phyloP scores from a whole-genome alignment of 495 filamentous ascomycete species.

The Hypomontagnella submonticulosa region DNA sequence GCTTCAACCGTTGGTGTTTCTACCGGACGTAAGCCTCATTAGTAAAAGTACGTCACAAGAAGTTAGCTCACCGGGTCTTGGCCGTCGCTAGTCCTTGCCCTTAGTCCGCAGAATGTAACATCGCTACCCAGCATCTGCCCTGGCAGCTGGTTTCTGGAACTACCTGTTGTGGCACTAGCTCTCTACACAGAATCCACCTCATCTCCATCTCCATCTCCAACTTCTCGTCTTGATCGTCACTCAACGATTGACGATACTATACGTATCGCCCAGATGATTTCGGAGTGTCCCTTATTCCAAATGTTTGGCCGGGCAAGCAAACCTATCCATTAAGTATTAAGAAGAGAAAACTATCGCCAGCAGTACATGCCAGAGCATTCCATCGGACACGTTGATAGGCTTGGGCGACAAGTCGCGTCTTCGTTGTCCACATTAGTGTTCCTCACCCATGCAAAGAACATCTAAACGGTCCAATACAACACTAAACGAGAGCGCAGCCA shows the following conservation, averaged over 20 bases:
- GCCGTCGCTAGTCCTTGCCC: conserved; percentile 1
- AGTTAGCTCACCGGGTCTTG: conserved; percentile 19
- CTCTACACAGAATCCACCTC: neutral
- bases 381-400: conserved; percentile 16
- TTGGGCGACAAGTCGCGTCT: neutral
- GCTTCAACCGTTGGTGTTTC: neutral
- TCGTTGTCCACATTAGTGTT: conserved; percentile 3
- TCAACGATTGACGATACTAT: neutral
- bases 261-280: conserved; percentile 2
- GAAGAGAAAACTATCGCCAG: conserved; percentile 1
- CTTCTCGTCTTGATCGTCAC: conserved; percentile 12
- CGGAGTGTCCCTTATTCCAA: conserved; percentile 8
- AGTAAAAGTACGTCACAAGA: conserved; percentile 33
- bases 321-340: neutral
- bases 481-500: neutral
- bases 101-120: conserved; percentile 20
- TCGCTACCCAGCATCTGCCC: neutral
- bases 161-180: conserved; percentile 1
- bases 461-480: conserved; percentile 12
- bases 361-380: conserved; percentile 6
- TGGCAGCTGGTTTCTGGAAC: conserved; percentile 29
- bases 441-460: neutral
- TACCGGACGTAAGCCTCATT: conserved; percentile 25
- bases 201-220: conserved; percentile 7
- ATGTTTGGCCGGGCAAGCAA: conserved; percentile 10